Conservation (phyloP, 257 asterid genomes). For the Solanum appendiculatum region DNA sequence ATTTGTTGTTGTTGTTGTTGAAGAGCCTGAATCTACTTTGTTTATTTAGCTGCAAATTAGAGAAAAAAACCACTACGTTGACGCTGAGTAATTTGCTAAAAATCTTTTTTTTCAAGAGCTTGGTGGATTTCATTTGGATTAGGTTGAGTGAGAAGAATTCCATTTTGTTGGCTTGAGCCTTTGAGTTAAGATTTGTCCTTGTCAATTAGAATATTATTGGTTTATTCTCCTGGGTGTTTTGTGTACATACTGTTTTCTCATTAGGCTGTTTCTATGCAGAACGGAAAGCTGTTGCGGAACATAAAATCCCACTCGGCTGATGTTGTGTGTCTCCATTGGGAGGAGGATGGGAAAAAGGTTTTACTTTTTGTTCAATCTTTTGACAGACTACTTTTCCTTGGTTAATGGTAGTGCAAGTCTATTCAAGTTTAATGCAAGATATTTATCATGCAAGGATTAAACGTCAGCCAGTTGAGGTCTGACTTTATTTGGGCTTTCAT, state of each 20-base stretch:
- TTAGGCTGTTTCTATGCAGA: conserved; percentile 28
- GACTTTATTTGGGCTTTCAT: background rate
- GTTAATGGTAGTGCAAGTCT: background rate
- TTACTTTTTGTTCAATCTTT: background rate
- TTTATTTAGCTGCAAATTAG: background rate
- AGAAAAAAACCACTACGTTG: background rate
- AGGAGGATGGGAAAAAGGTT: conserved; percentile 56
- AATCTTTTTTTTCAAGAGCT: background rate
- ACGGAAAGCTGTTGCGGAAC: conserved; percentile 83
- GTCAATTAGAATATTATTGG: background rate
- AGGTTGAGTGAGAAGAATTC: background rate
- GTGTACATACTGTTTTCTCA: background rate
- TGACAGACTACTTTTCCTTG: background rate
- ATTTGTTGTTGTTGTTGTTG: too few relatives aligned
- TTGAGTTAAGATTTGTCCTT: background rate
- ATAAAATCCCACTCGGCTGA: conserved; percentile 61
- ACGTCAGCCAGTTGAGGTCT: background rate
- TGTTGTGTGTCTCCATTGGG: conserved; percentile 88
- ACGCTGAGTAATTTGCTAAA: background rate
- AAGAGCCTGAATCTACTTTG: background rate
- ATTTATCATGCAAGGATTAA: background rate
- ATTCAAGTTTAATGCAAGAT: background rate
- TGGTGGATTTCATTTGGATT: background rate
- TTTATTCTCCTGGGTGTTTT: background rate
- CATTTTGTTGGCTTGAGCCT: background rate